Percentiles rank a stretch among this genome's conserved stretches.
These are phyloP conservation scores for Paraglomus occultum DNA, from an alignment of 192 early-diverging fungal genomes.

Conservation along the genomic window DNA sequence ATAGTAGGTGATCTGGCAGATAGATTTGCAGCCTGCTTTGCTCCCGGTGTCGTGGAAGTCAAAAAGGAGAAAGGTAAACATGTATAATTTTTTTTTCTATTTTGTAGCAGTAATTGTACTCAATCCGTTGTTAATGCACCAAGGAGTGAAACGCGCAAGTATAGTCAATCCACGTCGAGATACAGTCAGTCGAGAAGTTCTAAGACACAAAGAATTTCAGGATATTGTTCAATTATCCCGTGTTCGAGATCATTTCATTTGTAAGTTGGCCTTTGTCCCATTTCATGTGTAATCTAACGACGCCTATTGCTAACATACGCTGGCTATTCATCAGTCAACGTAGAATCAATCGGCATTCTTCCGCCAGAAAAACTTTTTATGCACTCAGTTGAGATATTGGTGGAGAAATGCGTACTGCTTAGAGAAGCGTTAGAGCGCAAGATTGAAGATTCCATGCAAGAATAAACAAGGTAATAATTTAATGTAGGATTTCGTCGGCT, in stretches of 20 bases:
- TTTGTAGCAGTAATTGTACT: background rate
- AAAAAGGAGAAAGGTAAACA: constrained; percentile 54
- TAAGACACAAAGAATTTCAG: constrained; percentile 91
- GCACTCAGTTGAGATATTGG: constrained; percentile 75
- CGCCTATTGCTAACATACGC: constrained; percentile 8
- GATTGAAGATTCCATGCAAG: constrained; percentile 1
- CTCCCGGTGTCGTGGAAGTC: constrained; percentile 81
- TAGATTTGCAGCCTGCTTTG: constrained; percentile 85
- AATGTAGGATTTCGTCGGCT: too few species aligned
- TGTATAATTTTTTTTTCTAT: constrained; percentile 8
- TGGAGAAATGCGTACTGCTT: constrained; percentile 74
- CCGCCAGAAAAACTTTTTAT: constrained; percentile 73
- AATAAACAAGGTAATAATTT: too few species aligned
- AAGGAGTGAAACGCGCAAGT: constrained; percentile 60
- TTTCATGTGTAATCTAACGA: background rate
- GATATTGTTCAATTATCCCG: constrained; percentile 85
- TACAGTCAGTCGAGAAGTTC: constrained; percentile 89
- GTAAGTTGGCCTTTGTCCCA: constrained; percentile 54
- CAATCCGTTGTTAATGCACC: constrained; percentile 32
- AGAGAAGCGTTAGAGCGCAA: constrained; percentile 53
- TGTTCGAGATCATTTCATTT: constrained; percentile 97
- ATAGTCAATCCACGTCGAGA: constrained; percentile 93
- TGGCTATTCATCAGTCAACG: constrained; percentile 56
- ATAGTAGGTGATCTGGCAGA: constrained; percentile 82
- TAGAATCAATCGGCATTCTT: constrained; percentile 86